phyloP scores from a whole-genome alignment of 129 eudicot species.

The Saposhnikovia divaricata region DNA sequence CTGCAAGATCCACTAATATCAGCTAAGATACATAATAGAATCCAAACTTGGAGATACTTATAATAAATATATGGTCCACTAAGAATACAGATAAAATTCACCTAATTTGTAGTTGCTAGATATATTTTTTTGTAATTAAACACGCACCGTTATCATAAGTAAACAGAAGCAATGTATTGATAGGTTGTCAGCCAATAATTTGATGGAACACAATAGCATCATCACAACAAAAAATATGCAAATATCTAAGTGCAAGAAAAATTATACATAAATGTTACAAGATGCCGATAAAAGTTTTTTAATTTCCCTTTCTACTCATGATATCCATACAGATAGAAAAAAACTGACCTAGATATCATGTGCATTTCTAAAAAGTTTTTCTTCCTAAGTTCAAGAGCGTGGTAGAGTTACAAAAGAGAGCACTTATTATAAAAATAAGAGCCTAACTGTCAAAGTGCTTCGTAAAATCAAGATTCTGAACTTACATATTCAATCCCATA shows the following conservation, averaged over 20 bases:
- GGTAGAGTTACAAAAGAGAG: neutral
- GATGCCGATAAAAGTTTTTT: neutral
- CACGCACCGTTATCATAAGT: neutral
- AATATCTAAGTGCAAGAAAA: neutral
- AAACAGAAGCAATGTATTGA: neutral
- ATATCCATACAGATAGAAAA: neutral
- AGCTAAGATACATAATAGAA: neutral
- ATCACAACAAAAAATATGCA: neutral
- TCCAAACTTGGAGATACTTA: too few relatives aligned
- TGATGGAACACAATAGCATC: neutral
- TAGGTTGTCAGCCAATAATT: neutral
- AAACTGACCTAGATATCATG: neutral
- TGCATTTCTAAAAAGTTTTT: neutral
- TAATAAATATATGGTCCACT: neutral
- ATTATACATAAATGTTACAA: neutral
- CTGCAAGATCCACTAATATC: neutral
- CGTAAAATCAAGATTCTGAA: constrained; percentile 8
- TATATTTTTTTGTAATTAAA: too few relatives aligned
- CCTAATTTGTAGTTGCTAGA: neutral
- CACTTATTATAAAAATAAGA: neutral
- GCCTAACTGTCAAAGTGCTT: neutral
- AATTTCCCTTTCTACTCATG: neutral
- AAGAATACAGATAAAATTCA: neutral
- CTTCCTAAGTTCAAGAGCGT: neutral
- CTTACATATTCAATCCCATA: constrained; percentile 57